Percentiles rank a stretch among this genome's conserved stretches.
Conservation (phyloP, 108 stramenopile species). For the Cyclotella baltica region DNA sequence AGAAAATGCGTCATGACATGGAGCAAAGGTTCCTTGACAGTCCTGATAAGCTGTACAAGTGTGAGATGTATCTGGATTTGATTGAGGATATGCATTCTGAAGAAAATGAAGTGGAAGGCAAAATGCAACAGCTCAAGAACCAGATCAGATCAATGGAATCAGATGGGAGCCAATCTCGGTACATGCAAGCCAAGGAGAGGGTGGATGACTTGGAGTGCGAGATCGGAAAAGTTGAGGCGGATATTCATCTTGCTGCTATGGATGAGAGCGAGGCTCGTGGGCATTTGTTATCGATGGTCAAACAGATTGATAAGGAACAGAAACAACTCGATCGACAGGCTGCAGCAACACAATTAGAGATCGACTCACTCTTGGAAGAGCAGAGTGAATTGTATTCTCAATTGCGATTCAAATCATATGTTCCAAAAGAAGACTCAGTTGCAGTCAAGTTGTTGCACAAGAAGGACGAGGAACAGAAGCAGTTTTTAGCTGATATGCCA, state of each 20-base stretch:
- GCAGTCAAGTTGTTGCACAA: slow-evolving; percentile 7
- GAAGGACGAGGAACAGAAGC: slow-evolving; percentile 4
- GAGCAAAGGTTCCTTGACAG: neutral
- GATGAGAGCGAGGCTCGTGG: slow-evolving; percentile 34
- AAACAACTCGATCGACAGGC: slow-evolving; percentile 28
- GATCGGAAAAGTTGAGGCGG: slow-evolving; percentile 14
- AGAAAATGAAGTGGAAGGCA: slow-evolving; percentile 16
- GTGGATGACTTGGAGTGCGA: neutral
- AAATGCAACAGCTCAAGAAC: slow-evolving; percentile 13
- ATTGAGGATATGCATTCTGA: slow-evolving; percentile 1
- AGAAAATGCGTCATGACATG: slow-evolving; percentile 6
- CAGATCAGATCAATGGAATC: slow-evolving; percentile 22
- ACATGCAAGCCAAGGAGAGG: slow-evolving; percentile 6
- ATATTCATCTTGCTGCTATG: slow-evolving; percentile 19
- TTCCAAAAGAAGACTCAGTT: neutral
- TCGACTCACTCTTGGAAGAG: slow-evolving; percentile 17
- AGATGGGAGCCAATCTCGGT: neutral
- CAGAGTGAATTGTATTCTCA: slow-evolving; percentile 13
- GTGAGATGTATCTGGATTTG: neutral
- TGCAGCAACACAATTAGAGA: slow-evolving; percentile 8
- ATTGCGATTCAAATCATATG: slow-evolving; percentile 15
- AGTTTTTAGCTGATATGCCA: slow-evolving; percentile 18
- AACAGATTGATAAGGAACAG: slow-evolving; percentile 6
- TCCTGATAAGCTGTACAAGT: slow-evolving; percentile 17
- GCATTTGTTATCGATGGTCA: slow-evolving; percentile 20